These are phyloP conservation scores for Lentinus tigrinus DNA, from an alignment of 768 basidiomycete species.

Conservation along the genomic window DNA sequence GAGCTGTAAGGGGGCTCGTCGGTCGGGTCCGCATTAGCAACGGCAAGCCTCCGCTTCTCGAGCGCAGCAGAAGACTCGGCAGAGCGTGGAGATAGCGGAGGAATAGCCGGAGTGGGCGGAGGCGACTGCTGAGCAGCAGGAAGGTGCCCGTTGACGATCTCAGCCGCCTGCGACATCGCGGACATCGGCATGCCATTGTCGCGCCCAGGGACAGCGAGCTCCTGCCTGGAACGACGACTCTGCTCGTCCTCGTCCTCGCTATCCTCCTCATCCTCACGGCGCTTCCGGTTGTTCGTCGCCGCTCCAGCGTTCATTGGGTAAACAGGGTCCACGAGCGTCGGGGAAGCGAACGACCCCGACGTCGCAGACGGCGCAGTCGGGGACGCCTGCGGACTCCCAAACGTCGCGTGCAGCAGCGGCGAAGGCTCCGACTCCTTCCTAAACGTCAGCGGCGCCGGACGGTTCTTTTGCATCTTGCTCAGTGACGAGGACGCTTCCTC, in stretches of 20 bases:
- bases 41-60: slow-evolving; percentile 16
- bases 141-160: slow-evolving; percentile 2
- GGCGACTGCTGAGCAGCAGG: slow-evolving; percentile 22
- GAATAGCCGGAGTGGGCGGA: slow-evolving; percentile 5
- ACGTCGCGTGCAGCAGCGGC: slow-evolving; percentile 41
- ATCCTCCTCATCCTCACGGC: slow-evolving; percentile 31
- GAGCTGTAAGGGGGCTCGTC: slow-evolving; percentile 31
- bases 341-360: slow-evolving; percentile 18
- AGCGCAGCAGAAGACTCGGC: slow-evolving; percentile 2
- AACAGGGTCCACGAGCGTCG: slow-evolving; percentile 15
- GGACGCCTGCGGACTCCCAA: slow-evolving; percentile 39
- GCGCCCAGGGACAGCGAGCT: slow-evolving; percentile 48
- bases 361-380: slow-evolving; percentile 16
- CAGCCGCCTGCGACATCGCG: slow-evolving; percentile 10
- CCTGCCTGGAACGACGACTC: slow-evolving; percentile 21
- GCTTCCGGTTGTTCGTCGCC: slow-evolving; percentile 38
- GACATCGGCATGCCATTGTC: slow-evolving; percentile 24
- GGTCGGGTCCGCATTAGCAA: slow-evolving; percentile 12
- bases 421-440: slow-evolving; percentile 24
- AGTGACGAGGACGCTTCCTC: neutral
- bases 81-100: neutral
- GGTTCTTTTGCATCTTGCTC: slow-evolving; percentile 15
- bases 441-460: slow-evolving; percentile 32
- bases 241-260: neutral
- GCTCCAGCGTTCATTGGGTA: slow-evolving; percentile 32